Evolutionary conservation across 495 filamentous ascomycete species (phyloP), one percentile per base, ranked within the genome.

Genomic region (Schizothecium vesticola): DNA sequence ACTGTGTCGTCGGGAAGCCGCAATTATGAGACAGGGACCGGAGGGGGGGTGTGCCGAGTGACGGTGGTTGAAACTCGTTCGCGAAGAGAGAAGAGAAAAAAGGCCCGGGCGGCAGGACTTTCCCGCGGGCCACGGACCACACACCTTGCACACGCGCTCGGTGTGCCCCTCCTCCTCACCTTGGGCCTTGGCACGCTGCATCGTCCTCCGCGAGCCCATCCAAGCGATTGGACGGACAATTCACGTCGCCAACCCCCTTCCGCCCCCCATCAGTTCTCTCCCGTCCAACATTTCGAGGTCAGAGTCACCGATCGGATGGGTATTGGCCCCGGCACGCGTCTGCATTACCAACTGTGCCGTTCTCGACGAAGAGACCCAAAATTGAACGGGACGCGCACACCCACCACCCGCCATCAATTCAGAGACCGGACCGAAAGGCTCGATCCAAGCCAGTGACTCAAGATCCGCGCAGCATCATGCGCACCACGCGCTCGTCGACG

Each of bases 11-110:
- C 55, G 26, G 24, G 51, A 31, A 24, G 16, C 56, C 26, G n/a
- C 26, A 21, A 58, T 25, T 57, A 21, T 56, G 56, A 57, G 63
- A 65, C 61, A 63, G 25, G 60, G 58, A 51, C 22, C 26, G 59
- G 28, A 56, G 60, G 60, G 56, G 56, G 65, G 66, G 67, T 61
- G 63, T 69, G 33, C 22, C 33, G 29, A 69, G 61, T 36, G 21
- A 26, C n/a, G 63, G 59, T 23, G 56, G 29, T 25, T 69, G 67
- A 69, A 66, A 69, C 67, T 26, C 55, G 56, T 24, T 31, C 55
- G 58, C 26, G 23, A 51, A 51, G 43, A 51, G 43, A 51, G 43
- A 51, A 9, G 56, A n/a, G 12, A 12, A 31, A 24, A 51, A 60
- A 66, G 57, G 65, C 65, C 65, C 65, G 65, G 65, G 65, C 65